Evolutionary conservation across 2,329 filamentous ascomycete species (phyloP), one percentile per base, ranked within the genome.

Genomic region (Penicillium rolfsii): DNA sequence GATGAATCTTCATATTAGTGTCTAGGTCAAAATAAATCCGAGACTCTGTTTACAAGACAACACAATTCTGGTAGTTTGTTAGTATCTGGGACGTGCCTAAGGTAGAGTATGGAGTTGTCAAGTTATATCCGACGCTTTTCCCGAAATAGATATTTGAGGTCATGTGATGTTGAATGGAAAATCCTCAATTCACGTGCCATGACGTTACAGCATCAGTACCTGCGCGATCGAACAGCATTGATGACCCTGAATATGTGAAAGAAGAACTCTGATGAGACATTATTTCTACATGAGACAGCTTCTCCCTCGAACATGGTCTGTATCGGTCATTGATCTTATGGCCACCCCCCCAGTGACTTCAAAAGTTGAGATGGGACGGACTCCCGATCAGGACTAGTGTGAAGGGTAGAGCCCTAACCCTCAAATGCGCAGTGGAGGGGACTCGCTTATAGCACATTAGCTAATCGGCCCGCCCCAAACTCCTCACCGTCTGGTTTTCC

Each of bases 391-490:
- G 61, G 68, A 60, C 40, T 65, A 71, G 66, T 43, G 58, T 45
- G 41, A 55, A 60, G 64, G 62, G 62, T 60, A 69, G 69, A 77
- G 64, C 74, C 74, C 75, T 77, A 77, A 71, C 61, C 52, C 57
- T 55, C 33, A 38, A 52, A 55, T 41, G 12, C 50, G 38, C 43
- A 55, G 72, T 74, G 74, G 74, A 67, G 66, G 66, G 62, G 55
- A 65, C 56, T 77, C 75, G 76, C 75, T 77, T 77, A 77, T 63
- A 63, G 64, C 70, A 74, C 70, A 74, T 77, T 76, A 77, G 72
- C 74, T 77, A 77, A 77, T 75, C 73, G 72, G 64, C 67, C 73
- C 69, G 64, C 66, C 73, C 75, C 72, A 76, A 77, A 76, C 73
- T 77, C 57, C 74, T 77, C 75, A 73, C 70, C 67, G 67, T 64